Conservation (phyloP, 768 basidiomycete species). For the Hemileccinum rubropunctum region DNA sequence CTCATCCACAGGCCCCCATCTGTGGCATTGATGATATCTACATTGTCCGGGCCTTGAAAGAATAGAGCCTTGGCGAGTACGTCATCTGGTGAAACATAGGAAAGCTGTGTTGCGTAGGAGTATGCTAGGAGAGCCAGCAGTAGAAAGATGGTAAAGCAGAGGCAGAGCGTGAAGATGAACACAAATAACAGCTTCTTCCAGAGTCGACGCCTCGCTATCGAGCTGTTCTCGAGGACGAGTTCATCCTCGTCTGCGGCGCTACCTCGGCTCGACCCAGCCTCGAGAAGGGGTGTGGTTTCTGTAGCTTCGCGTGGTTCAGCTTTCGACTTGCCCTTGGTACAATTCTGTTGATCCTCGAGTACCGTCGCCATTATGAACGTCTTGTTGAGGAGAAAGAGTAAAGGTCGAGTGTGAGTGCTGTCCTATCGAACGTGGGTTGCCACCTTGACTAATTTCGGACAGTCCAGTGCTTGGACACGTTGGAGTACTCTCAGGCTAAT, state of each 20-base stretch:
- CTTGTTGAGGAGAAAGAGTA: conserved; percentile 4
- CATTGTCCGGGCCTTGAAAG: conserved; percentile 55
- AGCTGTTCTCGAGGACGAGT: conserved; percentile 19
- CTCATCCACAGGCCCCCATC: conserved; percentile 59
- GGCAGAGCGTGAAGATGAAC: conserved; percentile 54
- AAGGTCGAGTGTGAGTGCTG: conserved; percentile 3
- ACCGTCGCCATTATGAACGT: conserved; percentile 21
- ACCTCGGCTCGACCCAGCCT: conserved; percentile 18
- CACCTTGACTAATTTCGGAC: conserved; percentile 3
- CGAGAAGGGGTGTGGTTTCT: conserved; percentile 32
- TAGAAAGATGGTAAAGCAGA: conserved; percentile 46
- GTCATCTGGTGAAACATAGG: conserved; percentile 53
- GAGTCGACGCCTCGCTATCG: conserved; percentile 26
- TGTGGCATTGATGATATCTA: conserved; percentile 64
- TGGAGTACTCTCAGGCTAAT: too few species aligned
- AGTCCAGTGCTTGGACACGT: too few species aligned
- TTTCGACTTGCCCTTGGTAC: conserved; percentile 28
- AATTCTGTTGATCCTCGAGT: conserved; percentile 12
- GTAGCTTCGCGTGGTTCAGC: conserved; percentile 21
- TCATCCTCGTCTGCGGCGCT: conserved; percentile 19
- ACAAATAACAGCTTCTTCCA: conserved; percentile 40
- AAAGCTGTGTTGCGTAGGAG: conserved; percentile 60
- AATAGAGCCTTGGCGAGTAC: conserved; percentile 54
- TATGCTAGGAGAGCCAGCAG: conserved; percentile 54
- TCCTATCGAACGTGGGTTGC: conserved; percentile 16